These are phyloP conservation scores for Paramyrothecium sp. DNA, from an alignment of 2,329 filamentous ascomycete genomes.

Conservation along the genomic window DNA sequence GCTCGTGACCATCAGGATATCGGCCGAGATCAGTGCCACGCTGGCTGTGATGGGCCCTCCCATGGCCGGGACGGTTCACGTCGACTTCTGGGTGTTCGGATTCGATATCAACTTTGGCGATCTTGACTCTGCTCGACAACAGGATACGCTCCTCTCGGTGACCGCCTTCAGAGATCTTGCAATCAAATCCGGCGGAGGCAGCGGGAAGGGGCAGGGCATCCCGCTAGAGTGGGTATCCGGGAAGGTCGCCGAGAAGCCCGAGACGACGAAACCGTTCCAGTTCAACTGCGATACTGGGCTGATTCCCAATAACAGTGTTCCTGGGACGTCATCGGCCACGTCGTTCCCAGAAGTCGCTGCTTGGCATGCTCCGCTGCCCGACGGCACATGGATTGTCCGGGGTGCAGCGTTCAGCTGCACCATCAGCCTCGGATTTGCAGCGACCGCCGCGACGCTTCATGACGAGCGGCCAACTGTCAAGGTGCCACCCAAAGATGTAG, in stretches of 20 bases:
- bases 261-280: background rate
- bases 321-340: too few species aligned
- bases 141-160: background rate
- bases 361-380: too few species aligned
- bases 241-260: background rate
- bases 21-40: conserved; percentile 10
- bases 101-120: conserved; percentile 21
- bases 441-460: background rate
- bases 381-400: background rate
- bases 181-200: too few species aligned
- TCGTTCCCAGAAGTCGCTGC: too few species aligned
- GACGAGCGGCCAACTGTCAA: background rate
- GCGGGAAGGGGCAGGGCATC: too few species aligned
- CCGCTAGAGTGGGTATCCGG: background rate
- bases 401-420: background rate
- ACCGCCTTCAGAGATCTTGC: background rate
- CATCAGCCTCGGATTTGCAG: background rate
- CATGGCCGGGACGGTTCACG: conserved; percentile 11
- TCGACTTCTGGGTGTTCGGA: conserved; percentile 21
- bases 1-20: conserved; percentile 12
- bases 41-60: conserved; percentile 13
- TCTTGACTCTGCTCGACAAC: background rate
- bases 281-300: background rate
- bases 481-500: background rate
- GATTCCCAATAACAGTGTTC: too few species aligned